Percentiles rank a stretch among this genome's conserved stretches.
phyloP scores from a whole-genome alignment of 208 protist species.

The Leishmania martiniquensis region DNA sequence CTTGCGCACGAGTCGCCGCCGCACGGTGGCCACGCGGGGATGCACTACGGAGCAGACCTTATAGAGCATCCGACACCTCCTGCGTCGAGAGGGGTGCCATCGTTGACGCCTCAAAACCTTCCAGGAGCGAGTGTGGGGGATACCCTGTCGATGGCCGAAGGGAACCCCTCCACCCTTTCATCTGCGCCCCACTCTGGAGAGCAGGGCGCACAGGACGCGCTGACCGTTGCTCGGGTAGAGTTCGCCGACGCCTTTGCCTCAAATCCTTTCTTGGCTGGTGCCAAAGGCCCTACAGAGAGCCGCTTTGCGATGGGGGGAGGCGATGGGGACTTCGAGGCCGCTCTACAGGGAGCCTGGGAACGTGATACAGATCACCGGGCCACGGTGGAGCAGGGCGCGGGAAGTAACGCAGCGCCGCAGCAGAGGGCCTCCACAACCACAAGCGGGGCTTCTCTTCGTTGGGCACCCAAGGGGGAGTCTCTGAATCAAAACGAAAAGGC shows the following conservation, averaged over 20 bases:
- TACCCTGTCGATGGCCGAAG: neutral
- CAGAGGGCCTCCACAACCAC: neutral
- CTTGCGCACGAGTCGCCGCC: neutral
- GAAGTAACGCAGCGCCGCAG: neutral
- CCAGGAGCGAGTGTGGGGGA: neutral
- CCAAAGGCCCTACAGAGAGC: neutral
- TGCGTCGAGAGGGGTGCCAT: neutral
- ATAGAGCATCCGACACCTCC: neutral
- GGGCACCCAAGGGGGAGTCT: neutral
- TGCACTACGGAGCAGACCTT: neutral
- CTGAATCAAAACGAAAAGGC: neutral
- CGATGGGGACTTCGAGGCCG: neutral
- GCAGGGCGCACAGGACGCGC: neutral
- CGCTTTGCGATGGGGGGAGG: neutral
- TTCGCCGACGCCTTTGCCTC: neutral
- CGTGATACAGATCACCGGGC: neutral
- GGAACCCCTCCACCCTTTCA: neutral
- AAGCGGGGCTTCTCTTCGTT: too few species aligned
- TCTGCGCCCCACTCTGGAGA: neutral
- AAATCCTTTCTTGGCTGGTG: slow-evolving; percentile 10
- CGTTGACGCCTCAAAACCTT: neutral
- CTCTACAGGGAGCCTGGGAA: neutral
- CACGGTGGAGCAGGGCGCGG: neutral
- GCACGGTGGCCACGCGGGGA: neutral
- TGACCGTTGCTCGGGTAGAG: neutral